Percentiles rank a stretch among this genome's conserved stretches.
Conservation (phyloP, 106 monocot genomes). For the Cymbidium sinense region DNA sequence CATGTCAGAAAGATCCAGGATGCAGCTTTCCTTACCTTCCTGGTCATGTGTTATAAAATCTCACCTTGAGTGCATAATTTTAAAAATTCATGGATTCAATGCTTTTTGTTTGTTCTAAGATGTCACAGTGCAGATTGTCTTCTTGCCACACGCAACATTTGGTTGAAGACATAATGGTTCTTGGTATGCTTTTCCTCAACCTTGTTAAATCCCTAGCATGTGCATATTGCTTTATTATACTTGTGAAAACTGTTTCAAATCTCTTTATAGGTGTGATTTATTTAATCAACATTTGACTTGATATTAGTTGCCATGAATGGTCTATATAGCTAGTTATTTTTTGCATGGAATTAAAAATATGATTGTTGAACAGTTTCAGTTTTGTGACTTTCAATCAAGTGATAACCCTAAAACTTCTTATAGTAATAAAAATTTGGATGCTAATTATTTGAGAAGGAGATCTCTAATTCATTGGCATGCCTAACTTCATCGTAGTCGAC, state of each 20-base stretch:
- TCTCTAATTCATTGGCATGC: too few species aligned
- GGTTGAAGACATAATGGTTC: not conserved
- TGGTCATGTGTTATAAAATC: not conserved
- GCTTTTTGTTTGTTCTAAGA: not conserved
- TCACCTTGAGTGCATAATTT: not conserved
- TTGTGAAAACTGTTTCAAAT: not conserved
- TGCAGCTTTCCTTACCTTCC: constrained; percentile 23
- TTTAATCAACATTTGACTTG: not conserved
- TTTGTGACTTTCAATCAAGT: too few species aligned
- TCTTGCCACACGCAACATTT: not conserved
- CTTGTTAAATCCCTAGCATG: not conserved
- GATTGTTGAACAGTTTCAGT: too few species aligned
- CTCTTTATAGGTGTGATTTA: not conserved
- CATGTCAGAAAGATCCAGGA: constrained; percentile 39
- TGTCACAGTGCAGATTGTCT: not conserved
- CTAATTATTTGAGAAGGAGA: too few species aligned
- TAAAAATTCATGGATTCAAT: not conserved
- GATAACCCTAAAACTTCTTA: too few species aligned
- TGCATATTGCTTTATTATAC: not conserved
- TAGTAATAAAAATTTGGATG: too few species aligned
- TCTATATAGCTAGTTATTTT: too few species aligned
- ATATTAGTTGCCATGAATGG: not conserved
- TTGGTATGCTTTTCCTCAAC: not conserved
- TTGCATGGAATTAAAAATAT: too few species aligned
- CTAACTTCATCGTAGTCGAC: too few species aligned